Percentiles rank a stretch among this genome's conserved stretches.
These are phyloP conservation scores for Claviceps spartinae DNA, from an alignment of 2,329 filamentous ascomycete genomes.

Conservation along the genomic window DNA sequence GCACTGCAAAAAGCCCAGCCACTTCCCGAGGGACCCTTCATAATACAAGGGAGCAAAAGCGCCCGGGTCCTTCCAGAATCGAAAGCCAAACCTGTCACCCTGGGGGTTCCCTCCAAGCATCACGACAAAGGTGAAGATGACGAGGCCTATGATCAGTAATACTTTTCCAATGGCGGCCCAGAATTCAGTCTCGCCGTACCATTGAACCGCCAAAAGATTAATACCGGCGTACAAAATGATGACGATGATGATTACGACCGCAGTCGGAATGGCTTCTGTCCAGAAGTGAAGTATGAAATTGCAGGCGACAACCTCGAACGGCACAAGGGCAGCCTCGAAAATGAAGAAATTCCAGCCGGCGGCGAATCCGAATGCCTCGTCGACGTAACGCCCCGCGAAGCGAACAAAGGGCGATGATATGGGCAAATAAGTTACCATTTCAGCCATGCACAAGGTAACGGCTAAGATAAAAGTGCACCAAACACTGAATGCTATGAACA, in stretches of 20 bases:
- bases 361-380: constrained; percentile 61
- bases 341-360: constrained; percentile 65
- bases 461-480: constrained; percentile 50
- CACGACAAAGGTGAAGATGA: constrained; percentile 66
- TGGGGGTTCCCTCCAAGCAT: constrained; percentile 75
- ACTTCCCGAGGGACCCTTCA: constrained; percentile 53
- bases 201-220: constrained; percentile 61
- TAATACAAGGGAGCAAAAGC: constrained; percentile 55
- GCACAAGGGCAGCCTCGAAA: constrained; percentile 53
- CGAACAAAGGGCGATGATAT: constrained; percentile 69
- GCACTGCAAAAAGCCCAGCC: constrained; percentile 63
- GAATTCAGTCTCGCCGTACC: constrained; percentile 69
- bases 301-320: constrained; percentile 53
- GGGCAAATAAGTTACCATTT: constrained; percentile 66
- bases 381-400: constrained; percentile 62
- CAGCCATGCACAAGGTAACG: constrained; percentile 49
- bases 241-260: constrained; percentile 45
- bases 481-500: constrained; percentile 46
- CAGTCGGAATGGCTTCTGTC: constrained; percentile 45
- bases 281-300: constrained; percentile 51
- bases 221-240: constrained; percentile 35
- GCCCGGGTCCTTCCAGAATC: constrained; percentile 52
- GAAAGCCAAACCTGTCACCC: constrained; percentile 59
- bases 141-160: constrained; percentile 55
- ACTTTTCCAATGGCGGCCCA: constrained; percentile 60